These are phyloP conservation scores for Penicillium macrosclerotiorum DNA, from an alignment of 495 filamentous ascomycete species.

Conservation along the genomic window DNA sequence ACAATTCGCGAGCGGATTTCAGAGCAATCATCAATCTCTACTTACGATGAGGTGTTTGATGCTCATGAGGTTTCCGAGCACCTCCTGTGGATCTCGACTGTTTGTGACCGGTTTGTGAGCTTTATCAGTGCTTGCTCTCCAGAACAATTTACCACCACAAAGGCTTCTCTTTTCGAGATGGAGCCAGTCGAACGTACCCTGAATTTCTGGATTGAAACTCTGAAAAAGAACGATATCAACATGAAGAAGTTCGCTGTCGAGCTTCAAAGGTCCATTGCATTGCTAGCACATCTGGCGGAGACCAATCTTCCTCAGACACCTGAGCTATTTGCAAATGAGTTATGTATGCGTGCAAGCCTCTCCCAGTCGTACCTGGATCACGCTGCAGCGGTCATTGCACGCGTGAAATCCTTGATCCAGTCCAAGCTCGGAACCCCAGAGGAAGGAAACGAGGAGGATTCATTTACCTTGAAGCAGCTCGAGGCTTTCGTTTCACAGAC, in stretches of 20 bases:
- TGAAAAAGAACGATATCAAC: constrained; percentile 84
- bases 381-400: constrained; percentile 63
- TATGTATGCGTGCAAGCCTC: constrained; percentile 69
- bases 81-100: constrained; percentile 75
- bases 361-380: constrained; percentile 84
- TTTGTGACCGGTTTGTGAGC: constrained; percentile 81
- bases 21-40: constrained; percentile 50
- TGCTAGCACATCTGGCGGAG: constrained; percentile 82
- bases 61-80: constrained; percentile 81
- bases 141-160: constrained; percentile 72
- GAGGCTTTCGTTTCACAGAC: constrained; percentile 72
- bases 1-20: constrained; percentile 77
- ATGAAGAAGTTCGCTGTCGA: constrained; percentile 76
- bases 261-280: constrained; percentile 73
- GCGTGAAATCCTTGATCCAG: constrained; percentile 63
- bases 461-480: constrained; percentile 65
- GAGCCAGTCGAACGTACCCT: constrained; percentile 89
- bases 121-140: constrained; percentile 71
- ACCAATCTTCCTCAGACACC: constrained; percentile 70
- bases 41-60: constrained; percentile 71
- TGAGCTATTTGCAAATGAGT: constrained; percentile 75
- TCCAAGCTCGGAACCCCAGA: constrained; percentile 48
- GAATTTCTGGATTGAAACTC: constrained; percentile 81
- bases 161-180: constrained; percentile 79
- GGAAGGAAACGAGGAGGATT: constrained; percentile 56